phyloP scores from a whole-genome alignment of 2,329 filamentous ascomycete genomes.

The Raffaelea arxii region DNA sequence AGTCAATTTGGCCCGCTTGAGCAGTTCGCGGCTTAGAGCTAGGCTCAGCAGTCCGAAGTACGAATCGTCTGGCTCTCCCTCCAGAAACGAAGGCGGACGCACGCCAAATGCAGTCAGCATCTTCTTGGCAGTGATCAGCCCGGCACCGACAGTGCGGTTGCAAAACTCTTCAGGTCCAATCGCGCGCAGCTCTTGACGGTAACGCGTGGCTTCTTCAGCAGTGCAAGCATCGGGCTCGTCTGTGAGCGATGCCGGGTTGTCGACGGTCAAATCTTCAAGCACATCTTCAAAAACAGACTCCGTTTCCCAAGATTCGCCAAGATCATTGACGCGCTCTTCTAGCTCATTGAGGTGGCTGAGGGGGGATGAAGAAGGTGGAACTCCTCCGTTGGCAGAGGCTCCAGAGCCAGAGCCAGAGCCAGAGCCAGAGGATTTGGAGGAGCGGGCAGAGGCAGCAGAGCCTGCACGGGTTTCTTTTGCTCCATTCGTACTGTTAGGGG shows the following conservation, averaged over 20 bases:
- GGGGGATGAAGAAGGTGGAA: neutral
- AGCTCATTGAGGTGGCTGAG: slow-evolving; percentile 26
- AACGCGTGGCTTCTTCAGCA: slow-evolving; percentile 57
- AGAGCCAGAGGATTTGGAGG: too few species aligned
- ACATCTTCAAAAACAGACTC: slow-evolving; percentile 56
- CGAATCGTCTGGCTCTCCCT: slow-evolving; percentile 60
- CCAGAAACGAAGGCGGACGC: slow-evolving; percentile 61
- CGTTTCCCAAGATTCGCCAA: slow-evolving; percentile 49
- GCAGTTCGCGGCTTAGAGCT: slow-evolving; percentile 70
- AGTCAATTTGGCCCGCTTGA: slow-evolving; percentile 68
- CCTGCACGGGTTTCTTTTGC: neutral
- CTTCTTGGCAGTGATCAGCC: slow-evolving; percentile 67
- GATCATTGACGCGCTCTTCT: slow-evolving; percentile 41
- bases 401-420: too few species aligned
- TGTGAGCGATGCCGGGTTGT: slow-evolving; percentile 26
- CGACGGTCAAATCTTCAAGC: slow-evolving; percentile 47
- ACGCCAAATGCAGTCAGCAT: slow-evolving; percentile 81
- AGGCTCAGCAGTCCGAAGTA: slow-evolving; percentile 68
- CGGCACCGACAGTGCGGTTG: slow-evolving; percentile 57
- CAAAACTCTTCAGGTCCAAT: slow-evolving; percentile 74
- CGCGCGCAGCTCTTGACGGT: slow-evolving; percentile 61
- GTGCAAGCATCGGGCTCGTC: slow-evolving; percentile 47
- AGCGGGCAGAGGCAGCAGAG: neutral
- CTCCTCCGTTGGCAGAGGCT: neutral
- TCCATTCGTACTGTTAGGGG: neutral